phyloP scores from a whole-genome alignment of 306 rosid genomes.

The Erythrophleum fordii region DNA sequence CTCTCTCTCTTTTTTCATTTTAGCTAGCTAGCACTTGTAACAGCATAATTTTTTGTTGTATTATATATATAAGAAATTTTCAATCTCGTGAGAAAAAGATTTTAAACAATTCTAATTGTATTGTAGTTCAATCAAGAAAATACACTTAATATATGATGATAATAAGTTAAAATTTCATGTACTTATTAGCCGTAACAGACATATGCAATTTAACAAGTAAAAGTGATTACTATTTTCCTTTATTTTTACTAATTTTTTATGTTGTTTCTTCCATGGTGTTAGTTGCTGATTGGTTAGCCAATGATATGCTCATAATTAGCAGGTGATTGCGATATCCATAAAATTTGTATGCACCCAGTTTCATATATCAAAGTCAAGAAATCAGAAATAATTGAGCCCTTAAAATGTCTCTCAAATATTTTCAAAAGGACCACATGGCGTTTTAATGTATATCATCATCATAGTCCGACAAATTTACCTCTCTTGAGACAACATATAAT shows the following conservation, averaged over 20 bases:
- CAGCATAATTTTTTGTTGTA: not conserved
- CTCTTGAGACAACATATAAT: slow-evolving; percentile 32
- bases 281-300: slow-evolving; percentile 1
- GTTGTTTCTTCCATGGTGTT: not conserved
- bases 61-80: not conserved
- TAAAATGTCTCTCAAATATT: too few species aligned
- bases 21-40: too few species aligned
- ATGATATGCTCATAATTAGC: not conserved
- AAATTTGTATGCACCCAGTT: not conserved
- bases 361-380: slow-evolving; percentile 35
- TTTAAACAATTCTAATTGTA: not conserved
- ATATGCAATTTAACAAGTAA: too few species aligned
- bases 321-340: slow-evolving; percentile 21
- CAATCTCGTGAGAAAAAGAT: not conserved
- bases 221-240: not conserved
- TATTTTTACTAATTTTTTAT: not conserved
- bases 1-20: too few species aligned
- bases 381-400: slow-evolving; percentile 40
- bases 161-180: not conserved
- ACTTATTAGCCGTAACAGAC: too few species aligned
- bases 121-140: not conserved
- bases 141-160: not conserved
- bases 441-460: slow-evolving; percentile 32
- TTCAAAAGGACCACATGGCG: slow-evolving; percentile 56
- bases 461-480: slow-evolving; percentile 31